Conservation (phyloP, 2,329 filamentous ascomycete genomes). For the Venturia carpophila region DNA sequence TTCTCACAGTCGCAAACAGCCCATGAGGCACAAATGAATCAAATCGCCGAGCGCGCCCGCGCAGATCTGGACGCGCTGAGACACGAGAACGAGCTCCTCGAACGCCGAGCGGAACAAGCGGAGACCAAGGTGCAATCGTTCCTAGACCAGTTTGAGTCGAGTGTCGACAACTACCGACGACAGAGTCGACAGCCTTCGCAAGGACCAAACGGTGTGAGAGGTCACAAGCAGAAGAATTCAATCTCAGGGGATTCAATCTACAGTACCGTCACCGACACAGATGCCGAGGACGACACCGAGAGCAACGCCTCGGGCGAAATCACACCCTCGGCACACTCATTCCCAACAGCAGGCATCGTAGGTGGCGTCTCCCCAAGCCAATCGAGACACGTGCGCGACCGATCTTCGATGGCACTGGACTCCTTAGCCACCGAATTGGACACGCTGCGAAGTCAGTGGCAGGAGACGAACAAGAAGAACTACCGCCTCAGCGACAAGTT, state of each 20-base stretch:
- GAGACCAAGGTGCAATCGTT: slow-evolving; percentile 89
- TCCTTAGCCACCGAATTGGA: slow-evolving; percentile 89
- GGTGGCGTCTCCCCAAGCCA: background rate
- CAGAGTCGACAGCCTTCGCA: slow-evolving; percentile 45
- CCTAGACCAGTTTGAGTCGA: slow-evolving; percentile 87
- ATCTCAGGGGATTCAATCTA: slow-evolving; percentile 52
- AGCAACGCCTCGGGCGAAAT: slow-evolving; percentile 42
- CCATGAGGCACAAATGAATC: slow-evolving; percentile 38
- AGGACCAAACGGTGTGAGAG: slow-evolving; percentile 34
- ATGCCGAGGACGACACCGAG: slow-evolving; percentile 10
- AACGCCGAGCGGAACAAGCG: slow-evolving; percentile 78
- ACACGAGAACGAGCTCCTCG: slow-evolving; percentile 70
- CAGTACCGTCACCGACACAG: slow-evolving; percentile 22
- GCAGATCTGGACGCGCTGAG: slow-evolving; percentile 74
- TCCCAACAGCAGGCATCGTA: slow-evolving; percentile 13
- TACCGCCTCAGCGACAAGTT: slow-evolving; percentile 86
- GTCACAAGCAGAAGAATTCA: slow-evolving; percentile 47
- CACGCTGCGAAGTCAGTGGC: slow-evolving; percentile 83
- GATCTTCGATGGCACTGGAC: slow-evolving; percentile 59
- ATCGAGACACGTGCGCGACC: slow-evolving; percentile 17
- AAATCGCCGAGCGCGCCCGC: slow-evolving; percentile 47
- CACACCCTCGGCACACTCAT: slow-evolving; percentile 23
- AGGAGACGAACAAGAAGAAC: slow-evolving; percentile 79
- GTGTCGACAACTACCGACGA: slow-evolving; percentile 89
- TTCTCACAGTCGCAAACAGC: slow-evolving; percentile 29